phyloP scores from a whole-genome alignment of 2,329 filamentous ascomycete genomes.

The Phaeoacremonium minimum region DNA sequence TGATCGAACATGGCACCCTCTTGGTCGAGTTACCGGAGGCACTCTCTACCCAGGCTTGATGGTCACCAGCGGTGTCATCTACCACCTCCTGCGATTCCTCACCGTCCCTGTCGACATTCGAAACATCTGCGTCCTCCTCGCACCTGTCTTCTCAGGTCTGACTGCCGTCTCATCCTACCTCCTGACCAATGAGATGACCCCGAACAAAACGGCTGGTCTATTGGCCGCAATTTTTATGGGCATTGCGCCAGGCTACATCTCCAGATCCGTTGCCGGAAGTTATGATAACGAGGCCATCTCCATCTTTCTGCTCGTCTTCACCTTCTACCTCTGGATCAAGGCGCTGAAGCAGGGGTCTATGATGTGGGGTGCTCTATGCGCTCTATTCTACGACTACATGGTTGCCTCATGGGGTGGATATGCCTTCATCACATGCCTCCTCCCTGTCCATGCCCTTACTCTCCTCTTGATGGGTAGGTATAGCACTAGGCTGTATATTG shows the following conservation, averaged over 20 bases:
- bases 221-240: constrained; percentile 96
- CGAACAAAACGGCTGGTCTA: constrained; percentile 90
- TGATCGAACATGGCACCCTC: constrained; percentile 98
- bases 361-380: constrained; percentile 92
- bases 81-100: constrained; percentile 84
- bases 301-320: constrained; percentile 97
- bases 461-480: constrained; percentile 96
- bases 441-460: constrained; percentile 90
- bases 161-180: constrained; percentile 93
- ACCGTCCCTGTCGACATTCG: constrained; percentile 95
- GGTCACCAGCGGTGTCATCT: constrained; percentile 97
- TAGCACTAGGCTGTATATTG: constrained; percentile 89
- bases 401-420: constrained; percentile 99
- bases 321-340: constrained; percentile 99
- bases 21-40: constrained; percentile 95
- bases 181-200: constrained; percentile 93
- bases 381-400: constrained; percentile 99
- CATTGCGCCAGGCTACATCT: constrained; percentile 96
- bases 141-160: constrained; percentile 88
- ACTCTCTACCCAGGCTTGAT: constrained; percentile 98
- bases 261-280: constrained; percentile 92
- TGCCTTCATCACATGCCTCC: constrained; percentile 97
- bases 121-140: constrained; percentile 96
- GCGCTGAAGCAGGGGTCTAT: constrained; percentile 93
- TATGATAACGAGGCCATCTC: constrained; percentile 99